Conservation (phyloP, 2,329 filamentous ascomycete species). For the Diaporthe eres region DNA sequence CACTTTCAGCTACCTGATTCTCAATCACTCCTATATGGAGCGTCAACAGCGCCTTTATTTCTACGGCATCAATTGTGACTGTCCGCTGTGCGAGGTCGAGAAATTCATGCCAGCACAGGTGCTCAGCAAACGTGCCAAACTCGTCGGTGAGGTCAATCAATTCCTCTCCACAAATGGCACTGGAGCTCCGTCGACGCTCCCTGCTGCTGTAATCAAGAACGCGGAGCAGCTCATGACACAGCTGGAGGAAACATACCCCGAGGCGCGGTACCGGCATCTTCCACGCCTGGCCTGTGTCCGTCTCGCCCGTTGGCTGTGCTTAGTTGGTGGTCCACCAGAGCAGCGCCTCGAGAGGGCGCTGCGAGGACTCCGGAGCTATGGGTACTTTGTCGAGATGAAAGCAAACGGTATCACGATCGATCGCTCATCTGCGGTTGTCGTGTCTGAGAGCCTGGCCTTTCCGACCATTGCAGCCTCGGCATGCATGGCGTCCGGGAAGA, state of each 20-base stretch:
- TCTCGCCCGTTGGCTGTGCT: neutral
- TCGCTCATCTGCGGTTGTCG: neutral
- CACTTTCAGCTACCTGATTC: slow-evolving; percentile 39
- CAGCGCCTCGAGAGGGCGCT: neutral
- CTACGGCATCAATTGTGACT: slow-evolving; percentile 56
- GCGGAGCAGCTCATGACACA: neutral
- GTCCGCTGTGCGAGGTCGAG: slow-evolving; percentile 55
- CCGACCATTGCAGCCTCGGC: slow-evolving; percentile 2
- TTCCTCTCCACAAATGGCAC: neutral
- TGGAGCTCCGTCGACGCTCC: no score
- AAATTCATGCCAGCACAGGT: slow-evolving; percentile 37
- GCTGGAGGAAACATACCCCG: slow-evolving; percentile 15
- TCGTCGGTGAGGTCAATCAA: slow-evolving; percentile 44
- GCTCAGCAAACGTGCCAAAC: slow-evolving; percentile 45
- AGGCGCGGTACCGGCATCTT: neutral
- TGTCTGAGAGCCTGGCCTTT: neutral
- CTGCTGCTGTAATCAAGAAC: neutral
- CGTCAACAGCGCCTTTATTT: neutral
- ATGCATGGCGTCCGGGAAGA: neutral
- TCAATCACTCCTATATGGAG: neutral
- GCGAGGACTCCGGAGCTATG: neutral
- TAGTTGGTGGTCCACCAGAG: neutral
- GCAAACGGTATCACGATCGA: neutral
- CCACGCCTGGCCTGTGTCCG: neutral
- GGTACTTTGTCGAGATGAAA: neutral